Evolutionary conservation across 1,284 basidiomycete species (phyloP).

Genomic region (Sporisorium scitamineum): DNA sequence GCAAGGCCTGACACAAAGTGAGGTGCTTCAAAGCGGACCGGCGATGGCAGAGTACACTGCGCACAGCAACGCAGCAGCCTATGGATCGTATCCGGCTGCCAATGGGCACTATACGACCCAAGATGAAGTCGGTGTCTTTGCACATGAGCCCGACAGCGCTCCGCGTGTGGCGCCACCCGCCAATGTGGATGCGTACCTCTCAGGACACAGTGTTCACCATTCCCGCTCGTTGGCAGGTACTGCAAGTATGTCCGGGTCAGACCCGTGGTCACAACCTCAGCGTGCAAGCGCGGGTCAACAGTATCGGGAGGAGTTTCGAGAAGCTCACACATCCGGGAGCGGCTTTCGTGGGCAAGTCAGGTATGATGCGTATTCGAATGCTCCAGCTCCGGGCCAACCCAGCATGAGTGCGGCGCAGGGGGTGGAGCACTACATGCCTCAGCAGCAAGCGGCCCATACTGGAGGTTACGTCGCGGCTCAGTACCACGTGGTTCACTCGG

Average conservation of each 20-base stretch:
- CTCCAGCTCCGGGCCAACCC: background rate
- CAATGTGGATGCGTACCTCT: background rate
- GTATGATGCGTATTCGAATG: background rate
- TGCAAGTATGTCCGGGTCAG: background rate
- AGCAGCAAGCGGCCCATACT: conserved; percentile 4
- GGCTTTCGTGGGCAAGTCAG: background rate
- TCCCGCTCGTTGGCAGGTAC: background rate
- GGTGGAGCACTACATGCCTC: conserved; percentile 1
- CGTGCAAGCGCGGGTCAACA: conserved; percentile 3
- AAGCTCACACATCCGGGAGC: background rate
- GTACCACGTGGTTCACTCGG: background rate
- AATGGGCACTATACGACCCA: background rate
- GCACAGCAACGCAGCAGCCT: background rate
- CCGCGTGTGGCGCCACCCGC: background rate
- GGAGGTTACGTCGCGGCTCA: background rate
- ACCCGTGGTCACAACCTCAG: conserved; percentile 4
- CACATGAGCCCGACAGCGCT: background rate
- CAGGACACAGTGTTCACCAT: conserved; percentile 1
- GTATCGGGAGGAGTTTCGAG: background rate
- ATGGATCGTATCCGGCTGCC: background rate
- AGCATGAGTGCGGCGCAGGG: background rate
- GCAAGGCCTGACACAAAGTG: background rate
- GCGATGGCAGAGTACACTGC: background rate
- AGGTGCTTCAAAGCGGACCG: background rate
- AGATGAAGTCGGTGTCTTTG: background rate